Conservation (phyloP, 2,329 filamentous ascomycete genomes). For the Phaeosphaeria sp. region DNA sequence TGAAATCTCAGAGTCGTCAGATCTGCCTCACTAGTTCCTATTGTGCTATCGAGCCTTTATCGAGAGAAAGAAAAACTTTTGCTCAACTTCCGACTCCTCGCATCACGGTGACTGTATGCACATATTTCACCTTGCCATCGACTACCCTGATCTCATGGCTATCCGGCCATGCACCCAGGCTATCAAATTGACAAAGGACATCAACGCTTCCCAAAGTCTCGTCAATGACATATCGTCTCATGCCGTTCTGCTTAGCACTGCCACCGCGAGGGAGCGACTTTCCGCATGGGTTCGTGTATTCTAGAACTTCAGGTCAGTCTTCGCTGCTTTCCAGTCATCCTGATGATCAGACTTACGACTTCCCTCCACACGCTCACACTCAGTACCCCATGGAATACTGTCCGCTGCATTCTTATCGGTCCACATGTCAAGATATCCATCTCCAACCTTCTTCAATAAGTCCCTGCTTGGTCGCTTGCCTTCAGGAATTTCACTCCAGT, state of each 20-base stretch:
- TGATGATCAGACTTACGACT: conserved; percentile 1
- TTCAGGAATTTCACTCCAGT: conserved; percentile 29
- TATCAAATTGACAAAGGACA: conserved; percentile 39
- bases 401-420: conserved; percentile 36
- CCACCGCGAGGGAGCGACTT: conserved; percentile 29
- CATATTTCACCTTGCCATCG: conserved; percentile 39
- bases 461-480: conserved; percentile 30
- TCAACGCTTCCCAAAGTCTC: conserved; percentile 35
- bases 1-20: neutral
- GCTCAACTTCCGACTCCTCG: conserved; percentile 10
- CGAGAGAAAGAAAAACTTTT: too few species aligned
- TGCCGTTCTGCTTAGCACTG: conserved; percentile 33
- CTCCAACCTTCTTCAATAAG: conserved; percentile 32
- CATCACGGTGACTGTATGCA: conserved; percentile 39
- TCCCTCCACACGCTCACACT: conserved; percentile 39
- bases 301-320: neutral
- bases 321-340: neutral
- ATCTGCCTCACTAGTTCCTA: too few species aligned
- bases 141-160: conserved; percentile 38
- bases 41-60: too few species aligned
- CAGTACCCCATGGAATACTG: conserved; percentile 36
- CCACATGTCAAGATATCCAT: conserved; percentile 43
- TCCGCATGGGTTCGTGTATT: conserved; percentile 34
- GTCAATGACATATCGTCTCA: conserved; percentile 40
- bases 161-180: conserved; percentile 34